Percentiles rank a stretch among this genome's conserved stretches.
Conservation (phyloP, 2,329 filamentous ascomycete species). For the Exophiala mesophila region DNA sequence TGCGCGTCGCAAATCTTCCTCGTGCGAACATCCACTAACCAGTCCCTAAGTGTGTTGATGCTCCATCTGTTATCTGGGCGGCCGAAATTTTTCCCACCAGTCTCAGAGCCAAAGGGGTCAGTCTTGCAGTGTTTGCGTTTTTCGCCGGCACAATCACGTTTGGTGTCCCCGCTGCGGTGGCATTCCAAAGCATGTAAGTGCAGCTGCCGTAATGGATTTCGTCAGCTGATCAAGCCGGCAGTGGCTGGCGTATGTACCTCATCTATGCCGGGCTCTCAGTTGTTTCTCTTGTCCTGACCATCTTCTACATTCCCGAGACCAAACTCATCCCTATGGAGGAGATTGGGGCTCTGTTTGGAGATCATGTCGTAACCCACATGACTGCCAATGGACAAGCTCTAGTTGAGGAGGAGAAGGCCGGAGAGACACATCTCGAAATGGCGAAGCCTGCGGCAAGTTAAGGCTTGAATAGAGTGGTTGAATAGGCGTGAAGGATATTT, state of each 20-base stretch:
- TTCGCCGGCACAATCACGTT: conserved; percentile 3
- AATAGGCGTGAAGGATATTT: too few species aligned
- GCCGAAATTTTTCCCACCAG: background rate
- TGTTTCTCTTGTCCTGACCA: background rate
- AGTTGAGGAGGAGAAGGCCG: background rate
- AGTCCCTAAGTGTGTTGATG: background rate
- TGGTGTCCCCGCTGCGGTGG: background rate
- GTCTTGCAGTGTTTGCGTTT: background rate
- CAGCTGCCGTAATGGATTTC: background rate
- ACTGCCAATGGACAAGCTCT: background rate
- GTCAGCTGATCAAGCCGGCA: background rate
- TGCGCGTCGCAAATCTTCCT: background rate
- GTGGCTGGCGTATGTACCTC: background rate
- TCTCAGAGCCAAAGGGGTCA: conserved; percentile 1
- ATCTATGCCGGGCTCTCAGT: conserved; percentile 1
- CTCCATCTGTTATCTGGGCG: background rate
- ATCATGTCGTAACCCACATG: background rate
- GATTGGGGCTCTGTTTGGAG: background rate
- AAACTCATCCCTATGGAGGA: background rate
- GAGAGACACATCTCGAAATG: too few species aligned
- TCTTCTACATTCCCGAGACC: background rate
- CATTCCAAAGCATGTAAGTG: conserved; percentile 2
- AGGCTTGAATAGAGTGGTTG: too few species aligned
- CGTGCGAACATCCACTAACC: background rate
- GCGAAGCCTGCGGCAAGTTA: too few species aligned